Evolutionary conservation across 2,329 filamentous ascomycete species (phyloP), one percentile per base, ranked within the genome.

Genomic region (Pyrenophora tritici-repentis): DNA sequence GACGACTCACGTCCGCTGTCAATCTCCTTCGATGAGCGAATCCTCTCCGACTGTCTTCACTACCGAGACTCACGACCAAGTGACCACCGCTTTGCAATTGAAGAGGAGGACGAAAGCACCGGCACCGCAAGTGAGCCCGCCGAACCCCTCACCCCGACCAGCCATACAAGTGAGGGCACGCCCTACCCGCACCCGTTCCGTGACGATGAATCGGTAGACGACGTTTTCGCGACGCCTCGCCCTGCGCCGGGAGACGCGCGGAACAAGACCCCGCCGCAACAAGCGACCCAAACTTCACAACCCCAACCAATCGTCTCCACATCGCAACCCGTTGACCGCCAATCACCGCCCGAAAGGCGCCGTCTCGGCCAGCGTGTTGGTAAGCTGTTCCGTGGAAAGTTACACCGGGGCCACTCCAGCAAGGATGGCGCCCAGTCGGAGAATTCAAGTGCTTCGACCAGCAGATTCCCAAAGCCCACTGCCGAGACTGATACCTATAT

Each of bases 91-190:
- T 50, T 59, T 31, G 57, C 70, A 31, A 72, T 73, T 46, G 68
- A 70, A 47, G 72, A 73, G 52, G 72, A 73, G 51, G 71, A 74
- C 56, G 71, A 74, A 52, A 73, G 68, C 49, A 73, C 64, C 26
- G 71, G 70, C 40, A 72, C 72, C 6, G 71, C 65, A 26, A 74
- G 71, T 54, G 73, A 75, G 47, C 66, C 67, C n/a, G 59, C 60
- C 35, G 73, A 75, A 46, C 73, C 73, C 13, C 59, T 72, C 34
- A 75, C 73, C n/a, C 73, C 73, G 10, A 69, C 60, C 3, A 73
- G 68, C 55, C 69, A 72, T 51, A 55, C 57, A 48, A 73, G 68
- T 45, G 71, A 73, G 50, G 57, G 56, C 39, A 29, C 53, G 1
- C 54, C 65, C 6, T 69, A 69, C 31, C 56, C 63, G 4, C 54